Percentiles rank a stretch among this genome's conserved stretches.
phyloP scores from a whole-genome alignment of 129 eudicot species.

The Flaveria sonorensis region DNA sequence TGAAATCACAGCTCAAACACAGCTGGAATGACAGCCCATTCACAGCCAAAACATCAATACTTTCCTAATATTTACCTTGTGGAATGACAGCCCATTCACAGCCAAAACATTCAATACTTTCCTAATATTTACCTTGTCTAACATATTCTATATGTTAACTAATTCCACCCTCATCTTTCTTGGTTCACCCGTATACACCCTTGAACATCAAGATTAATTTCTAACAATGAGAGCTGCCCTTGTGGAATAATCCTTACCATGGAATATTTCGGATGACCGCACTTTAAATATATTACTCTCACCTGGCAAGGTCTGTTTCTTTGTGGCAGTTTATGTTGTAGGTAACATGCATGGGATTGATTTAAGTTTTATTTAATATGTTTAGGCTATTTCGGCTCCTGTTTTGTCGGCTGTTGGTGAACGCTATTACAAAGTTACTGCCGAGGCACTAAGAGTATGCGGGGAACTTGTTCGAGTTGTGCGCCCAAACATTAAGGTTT shows the following conservation, averaged over 20 bases:
- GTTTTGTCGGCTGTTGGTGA: slow-evolving; percentile 93
- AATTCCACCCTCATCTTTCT: no score
- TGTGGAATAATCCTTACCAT: background rate
- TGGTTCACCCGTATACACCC: no score
- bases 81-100: no score
- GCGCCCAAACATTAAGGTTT: slow-evolving; percentile 81
- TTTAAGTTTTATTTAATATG: background rate
- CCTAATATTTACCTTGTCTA: no score
- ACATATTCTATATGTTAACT: no score
- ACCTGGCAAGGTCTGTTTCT: background rate
- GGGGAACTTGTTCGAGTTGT: slow-evolving; percentile 98
- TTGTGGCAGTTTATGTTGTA: background rate
- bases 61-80: no score
- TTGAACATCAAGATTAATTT: no score
- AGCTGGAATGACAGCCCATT: no score
- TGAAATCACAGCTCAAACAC: no score
- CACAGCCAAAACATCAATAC: no score
- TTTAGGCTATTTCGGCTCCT: slow-evolving; percentile 86
- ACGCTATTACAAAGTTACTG: slow-evolving; percentile 97
- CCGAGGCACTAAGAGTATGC: slow-evolving; percentile 98
- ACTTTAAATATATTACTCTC: background rate
- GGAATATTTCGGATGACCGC: background rate
- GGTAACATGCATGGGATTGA: background rate
- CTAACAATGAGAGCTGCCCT: background rate
- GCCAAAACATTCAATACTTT: no score